Percentiles rank a stretch among this genome's conserved stretches.
These are phyloP conservation scores for Melaleuca quinquenervia DNA, from an alignment of 345 rosid genomes.

Conservation along the genomic window DNA sequence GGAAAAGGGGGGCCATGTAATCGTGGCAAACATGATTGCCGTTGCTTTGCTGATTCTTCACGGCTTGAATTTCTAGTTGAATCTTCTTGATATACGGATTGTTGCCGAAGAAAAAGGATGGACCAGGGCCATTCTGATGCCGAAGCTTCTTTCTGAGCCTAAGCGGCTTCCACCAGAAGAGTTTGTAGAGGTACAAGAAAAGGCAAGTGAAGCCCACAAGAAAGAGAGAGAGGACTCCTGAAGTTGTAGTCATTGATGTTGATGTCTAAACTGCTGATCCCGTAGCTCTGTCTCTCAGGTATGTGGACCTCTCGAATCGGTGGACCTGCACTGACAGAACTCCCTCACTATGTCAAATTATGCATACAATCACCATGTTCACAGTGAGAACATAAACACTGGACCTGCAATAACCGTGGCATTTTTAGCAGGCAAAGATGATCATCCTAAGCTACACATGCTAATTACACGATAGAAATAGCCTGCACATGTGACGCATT, in stretches of 20 bases:
- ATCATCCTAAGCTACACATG: not conserved
- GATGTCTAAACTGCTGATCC: not conserved
- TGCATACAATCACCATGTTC: not conserved
- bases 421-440: not conserved
- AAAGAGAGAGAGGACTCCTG: not conserved
- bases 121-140: slow-evolving; percentile 4
- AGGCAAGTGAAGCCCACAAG: not conserved
- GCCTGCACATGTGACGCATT: not conserved
- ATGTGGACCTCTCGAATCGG: not conserved
- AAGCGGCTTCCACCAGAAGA: not conserved
- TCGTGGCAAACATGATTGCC: not conserved
- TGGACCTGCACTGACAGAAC: not conserved
- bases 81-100: slow-evolving; percentile 3
- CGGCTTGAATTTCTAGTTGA: not conserved
- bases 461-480: not conserved
- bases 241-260: not conserved
- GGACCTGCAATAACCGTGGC: not conserved
- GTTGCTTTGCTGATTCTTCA: not conserved
- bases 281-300: not conserved
- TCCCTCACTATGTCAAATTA: not conserved
- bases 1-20: not conserved
- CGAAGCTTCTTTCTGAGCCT: slow-evolving; percentile 1
- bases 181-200: not conserved
- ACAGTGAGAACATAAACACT: not conserved
- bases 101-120: slow-evolving; percentile 5